Percentiles rank a stretch among this genome's conserved stretches.
These are phyloP conservation scores for Euphrasia confusa DNA, from an alignment of 257 asterid genomes.

Conservation along the genomic window DNA sequence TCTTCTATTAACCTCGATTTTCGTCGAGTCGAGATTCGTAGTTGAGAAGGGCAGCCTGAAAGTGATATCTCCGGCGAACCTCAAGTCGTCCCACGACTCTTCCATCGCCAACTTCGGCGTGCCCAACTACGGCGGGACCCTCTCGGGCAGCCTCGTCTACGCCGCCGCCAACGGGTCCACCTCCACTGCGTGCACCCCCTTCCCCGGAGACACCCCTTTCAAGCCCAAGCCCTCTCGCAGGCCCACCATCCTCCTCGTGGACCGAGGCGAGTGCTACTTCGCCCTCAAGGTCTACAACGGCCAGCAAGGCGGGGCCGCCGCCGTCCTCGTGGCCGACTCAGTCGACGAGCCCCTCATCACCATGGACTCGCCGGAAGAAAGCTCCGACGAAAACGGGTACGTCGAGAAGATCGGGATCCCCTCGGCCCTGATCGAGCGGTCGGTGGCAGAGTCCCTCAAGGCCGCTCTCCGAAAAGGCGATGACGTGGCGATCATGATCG, in stretches of 20 bases:
- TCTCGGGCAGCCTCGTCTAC: slow-evolving; percentile 61
- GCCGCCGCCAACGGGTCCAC: slow-evolving; percentile 47
- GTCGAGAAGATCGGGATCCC: slow-evolving; percentile 74
- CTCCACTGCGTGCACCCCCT: slow-evolving; percentile 52
- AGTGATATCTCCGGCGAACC: slow-evolving; percentile 48
- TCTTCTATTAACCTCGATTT: neutral
- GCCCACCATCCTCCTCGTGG: slow-evolving; percentile 77
- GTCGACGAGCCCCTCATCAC: slow-evolving; percentile 76
- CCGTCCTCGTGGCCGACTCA: slow-evolving; percentile 80
- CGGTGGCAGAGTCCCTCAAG: slow-evolving; percentile 53
- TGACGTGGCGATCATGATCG: slow-evolving; percentile 88
- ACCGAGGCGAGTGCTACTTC: slow-evolving; percentile 91
- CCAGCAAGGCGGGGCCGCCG: slow-evolving; percentile 86
- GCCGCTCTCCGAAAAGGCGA: slow-evolving; percentile 30
- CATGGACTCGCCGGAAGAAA: slow-evolving; percentile 90
- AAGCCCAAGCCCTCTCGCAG: slow-evolving; percentile 53
- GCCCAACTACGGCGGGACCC: slow-evolving; percentile 85
- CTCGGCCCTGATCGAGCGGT: slow-evolving; percentile 59
- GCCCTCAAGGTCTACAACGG: slow-evolving; percentile 85
- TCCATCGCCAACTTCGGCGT: slow-evolving; percentile 94
- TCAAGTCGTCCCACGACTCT: slow-evolving; percentile 70
- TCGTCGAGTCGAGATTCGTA: slow-evolving; percentile 43
- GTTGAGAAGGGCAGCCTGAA: slow-evolving; percentile 83
- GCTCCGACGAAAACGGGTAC: slow-evolving; percentile 59
- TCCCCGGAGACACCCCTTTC: slow-evolving; percentile 66